These are phyloP conservation scores for Trichomonas vaginalis DNA, from an alignment of 208 protist species.

Conservation along the genomic window DNA sequence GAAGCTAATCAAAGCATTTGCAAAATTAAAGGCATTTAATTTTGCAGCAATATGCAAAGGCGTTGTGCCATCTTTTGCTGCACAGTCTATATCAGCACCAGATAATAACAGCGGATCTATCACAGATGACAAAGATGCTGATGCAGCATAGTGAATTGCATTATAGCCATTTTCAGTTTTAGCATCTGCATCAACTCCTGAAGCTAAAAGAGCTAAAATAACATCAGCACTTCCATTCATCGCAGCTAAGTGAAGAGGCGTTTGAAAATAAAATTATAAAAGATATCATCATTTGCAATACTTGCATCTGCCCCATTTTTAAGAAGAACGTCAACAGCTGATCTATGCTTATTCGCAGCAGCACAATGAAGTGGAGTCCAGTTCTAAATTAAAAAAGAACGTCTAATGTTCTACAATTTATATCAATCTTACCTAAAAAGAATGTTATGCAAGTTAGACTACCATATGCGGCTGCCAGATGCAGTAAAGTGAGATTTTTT, in stretches of 20 bases:
- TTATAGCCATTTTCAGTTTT: neutral
- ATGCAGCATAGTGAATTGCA: conserved; percentile 6
- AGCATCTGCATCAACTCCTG: neutral
- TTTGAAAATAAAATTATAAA: neutral
- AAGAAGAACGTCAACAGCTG: neutral
- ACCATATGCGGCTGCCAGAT: neutral
- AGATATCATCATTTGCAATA: neutral
- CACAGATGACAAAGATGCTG: neutral
- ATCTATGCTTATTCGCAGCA: neutral
- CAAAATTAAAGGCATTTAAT: neutral
- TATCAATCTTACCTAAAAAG: neutral
- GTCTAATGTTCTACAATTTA: neutral
- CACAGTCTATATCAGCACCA: neutral
- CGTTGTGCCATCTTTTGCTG: neutral
- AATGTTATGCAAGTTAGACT: neutral
- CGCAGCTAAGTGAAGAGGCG: neutral
- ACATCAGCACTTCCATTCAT: neutral
- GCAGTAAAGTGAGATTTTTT: neutral
- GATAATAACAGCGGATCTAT: neutral
- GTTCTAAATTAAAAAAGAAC: neutral
- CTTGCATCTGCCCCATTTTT: too few species aligned
- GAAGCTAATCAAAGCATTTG: neutral
- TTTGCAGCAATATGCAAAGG: neutral
- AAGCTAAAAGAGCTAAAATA: neutral
- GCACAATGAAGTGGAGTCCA: conserved; percentile 6